Percentiles rank a stretch among this genome's conserved stretches.
phyloP scores from a whole-genome alignment of 306 rosid genomes.

The Comarum palustre region DNA sequence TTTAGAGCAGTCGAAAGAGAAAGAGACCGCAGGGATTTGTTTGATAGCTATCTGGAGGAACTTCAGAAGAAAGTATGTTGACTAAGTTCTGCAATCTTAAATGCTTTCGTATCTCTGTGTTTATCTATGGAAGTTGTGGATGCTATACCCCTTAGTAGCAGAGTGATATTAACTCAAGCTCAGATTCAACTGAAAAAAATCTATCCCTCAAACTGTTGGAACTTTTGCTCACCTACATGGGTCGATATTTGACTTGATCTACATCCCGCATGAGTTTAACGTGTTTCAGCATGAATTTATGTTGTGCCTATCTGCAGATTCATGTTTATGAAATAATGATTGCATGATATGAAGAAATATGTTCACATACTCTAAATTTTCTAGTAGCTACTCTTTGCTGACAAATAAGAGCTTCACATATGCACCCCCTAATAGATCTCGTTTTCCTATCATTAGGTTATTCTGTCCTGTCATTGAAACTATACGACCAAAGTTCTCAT shows the following conservation, averaged over 20 bases:
- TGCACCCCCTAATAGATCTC: not conserved
- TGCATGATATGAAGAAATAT: not conserved
- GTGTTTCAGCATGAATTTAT: not conserved
- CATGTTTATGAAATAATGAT: not conserved
- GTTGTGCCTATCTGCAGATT: not conserved
- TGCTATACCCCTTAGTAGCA: slow-evolving; percentile 2
- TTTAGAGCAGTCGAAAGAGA: slow-evolving; percentile 85
- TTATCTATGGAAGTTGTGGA: slow-evolving; percentile 1
- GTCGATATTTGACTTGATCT: not conserved
- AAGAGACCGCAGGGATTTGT: slow-evolving; percentile 78
- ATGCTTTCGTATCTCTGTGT: slow-evolving; percentile 13
- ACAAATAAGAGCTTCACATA: slow-evolving; percentile 2
- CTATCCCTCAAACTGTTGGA: not conserved
- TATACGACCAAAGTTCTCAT: not conserved
- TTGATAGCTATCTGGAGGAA: slow-evolving; percentile 72
- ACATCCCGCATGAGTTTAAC: not conserved
- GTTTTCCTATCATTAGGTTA: not conserved
- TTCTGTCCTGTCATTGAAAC: not conserved
- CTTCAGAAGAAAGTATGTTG: slow-evolving; percentile 55
- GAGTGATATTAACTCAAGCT: not conserved
- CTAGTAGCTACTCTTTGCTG: not conserved
- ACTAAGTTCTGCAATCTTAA: slow-evolving; percentile 21
- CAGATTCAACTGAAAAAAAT: not conserved
- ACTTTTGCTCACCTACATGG: not conserved
- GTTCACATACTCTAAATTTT: not conserved